Percentiles rank a stretch among this genome's conserved stretches.
Evolutionary conservation across 352 stramenopile species (phyloP).

Genomic region (Pythium biforme): DNA sequence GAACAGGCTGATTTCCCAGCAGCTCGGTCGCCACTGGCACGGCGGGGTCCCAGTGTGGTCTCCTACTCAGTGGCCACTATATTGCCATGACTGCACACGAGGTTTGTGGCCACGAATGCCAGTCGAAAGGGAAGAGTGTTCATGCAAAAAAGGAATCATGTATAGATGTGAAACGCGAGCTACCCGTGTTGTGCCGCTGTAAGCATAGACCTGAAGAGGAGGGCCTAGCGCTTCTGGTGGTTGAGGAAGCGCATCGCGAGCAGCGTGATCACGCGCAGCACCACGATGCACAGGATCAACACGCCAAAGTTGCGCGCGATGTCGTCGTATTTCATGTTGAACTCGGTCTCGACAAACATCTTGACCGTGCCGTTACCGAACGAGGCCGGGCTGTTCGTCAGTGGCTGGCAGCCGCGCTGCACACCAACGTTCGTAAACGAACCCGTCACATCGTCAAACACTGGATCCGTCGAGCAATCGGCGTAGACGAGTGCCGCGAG

Average conservation of each 20-base stretch:
- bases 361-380: constrained; percentile 28
- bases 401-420: not conserved
- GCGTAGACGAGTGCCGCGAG: constrained; percentile 27
- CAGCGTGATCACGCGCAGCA: constrained; percentile 39
- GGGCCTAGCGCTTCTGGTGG: constrained; percentile 54
- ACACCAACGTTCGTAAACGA: not conserved
- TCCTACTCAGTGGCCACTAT: too few relatives aligned
- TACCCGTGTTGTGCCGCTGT: too few relatives aligned
- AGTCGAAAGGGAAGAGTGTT: too few relatives aligned
- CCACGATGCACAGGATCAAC: constrained; percentile 33
- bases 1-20: too few relatives aligned
- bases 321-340: constrained; percentile 30
- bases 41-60: too few relatives aligned
- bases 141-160: too few relatives aligned
- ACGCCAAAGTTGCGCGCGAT: constrained; percentile 23
- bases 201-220: too few relatives aligned
- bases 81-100: too few relatives aligned
- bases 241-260: constrained; percentile 48
- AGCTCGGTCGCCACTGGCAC: too few relatives aligned
- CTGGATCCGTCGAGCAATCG: constrained; percentile 17
- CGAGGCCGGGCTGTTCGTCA: constrained; percentile 7
- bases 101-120: too few relatives aligned
- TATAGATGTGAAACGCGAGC: too few relatives aligned
- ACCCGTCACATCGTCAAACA: too few relatives aligned
- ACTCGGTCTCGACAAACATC: constrained; percentile 27